phyloP scores from a whole-genome alignment of 2,329 filamentous ascomycete species.

The Microdochium bolleyi region DNA sequence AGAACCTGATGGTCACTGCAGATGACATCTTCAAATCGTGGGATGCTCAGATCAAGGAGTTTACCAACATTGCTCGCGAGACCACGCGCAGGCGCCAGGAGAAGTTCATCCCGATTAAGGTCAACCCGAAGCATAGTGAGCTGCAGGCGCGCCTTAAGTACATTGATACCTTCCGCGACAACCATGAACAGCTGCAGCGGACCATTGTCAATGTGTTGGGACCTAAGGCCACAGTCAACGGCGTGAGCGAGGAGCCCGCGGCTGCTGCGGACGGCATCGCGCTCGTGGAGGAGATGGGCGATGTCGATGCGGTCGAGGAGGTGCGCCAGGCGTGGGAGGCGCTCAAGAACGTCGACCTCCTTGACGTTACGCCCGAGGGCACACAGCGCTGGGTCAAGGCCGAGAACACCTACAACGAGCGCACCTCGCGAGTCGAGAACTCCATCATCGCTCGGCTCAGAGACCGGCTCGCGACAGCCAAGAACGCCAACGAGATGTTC shows the following conservation, averaged over 20 bases:
- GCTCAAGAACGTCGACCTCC: slow-evolving; percentile 86
- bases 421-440: slow-evolving; percentile 94
- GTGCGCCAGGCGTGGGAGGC: slow-evolving; percentile 92
- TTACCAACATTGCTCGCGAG: slow-evolving; percentile 94
- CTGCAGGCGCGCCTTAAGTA: slow-evolving; percentile 89
- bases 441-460: slow-evolving; percentile 93
- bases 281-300: slow-evolving; percentile 88
- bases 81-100: slow-evolving; percentile 89
- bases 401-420: slow-evolving; percentile 94
- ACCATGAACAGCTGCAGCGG: slow-evolving; percentile 93
- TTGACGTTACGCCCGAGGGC: slow-evolving; percentile 85
- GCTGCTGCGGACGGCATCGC: slow-evolving; percentile 48
- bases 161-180: slow-evolving; percentile 88
- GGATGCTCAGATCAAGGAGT: slow-evolving; percentile 96
- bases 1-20: slow-evolving; percentile 72
- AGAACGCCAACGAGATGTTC: slow-evolving; percentile 99
- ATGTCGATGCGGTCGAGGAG: slow-evolving; percentile 94
- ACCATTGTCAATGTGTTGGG: slow-evolving; percentile 97
- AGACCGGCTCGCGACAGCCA: slow-evolving; percentile 88
- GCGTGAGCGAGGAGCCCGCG: slow-evolving; percentile 38
- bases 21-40: slow-evolving; percentile 84
- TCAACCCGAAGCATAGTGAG: slow-evolving; percentile 77
- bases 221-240: slow-evolving; percentile 54
- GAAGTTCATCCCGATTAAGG: slow-evolving; percentile 98
- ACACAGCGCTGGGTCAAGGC: slow-evolving; percentile 89